Conservation (phyloP, 106 monocot species). For the Dendrobium chrysotoxum region DNA sequence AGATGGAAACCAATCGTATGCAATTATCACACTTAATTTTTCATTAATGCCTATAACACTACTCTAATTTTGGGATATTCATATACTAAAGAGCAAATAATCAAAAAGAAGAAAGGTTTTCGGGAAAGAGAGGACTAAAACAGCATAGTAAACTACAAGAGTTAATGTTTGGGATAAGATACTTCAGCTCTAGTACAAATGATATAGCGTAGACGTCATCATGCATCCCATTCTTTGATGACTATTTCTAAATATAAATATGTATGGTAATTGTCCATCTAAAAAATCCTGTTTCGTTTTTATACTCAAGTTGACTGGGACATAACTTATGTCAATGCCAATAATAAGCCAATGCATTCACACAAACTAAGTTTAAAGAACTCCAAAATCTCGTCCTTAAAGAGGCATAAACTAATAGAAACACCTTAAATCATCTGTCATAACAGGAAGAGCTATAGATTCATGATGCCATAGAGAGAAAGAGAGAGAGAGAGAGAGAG, state of each 20-base stretch:
- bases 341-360: neutral
- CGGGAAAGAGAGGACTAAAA: neutral
- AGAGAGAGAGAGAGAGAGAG: neutral
- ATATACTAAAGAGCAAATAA: neutral
- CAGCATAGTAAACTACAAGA: neutral
- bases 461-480: neutral
- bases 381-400: neutral
- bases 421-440: neutral
- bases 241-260: neutral
- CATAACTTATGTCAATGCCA: neutral
- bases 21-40: neutral
- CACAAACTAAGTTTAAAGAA: neutral
- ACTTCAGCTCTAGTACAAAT: neutral
- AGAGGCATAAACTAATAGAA: neutral
- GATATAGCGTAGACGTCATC: neutral
- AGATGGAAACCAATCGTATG: neutral
- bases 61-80: neutral
- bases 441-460: neutral
- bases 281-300: neutral
- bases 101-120: neutral
- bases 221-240: neutral
- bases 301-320: neutral
- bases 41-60: neutral
- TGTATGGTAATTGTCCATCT: neutral
- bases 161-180: neutral